Conservation (phyloP, 768 basidiomycete species). For the Harrya chromipes region DNA sequence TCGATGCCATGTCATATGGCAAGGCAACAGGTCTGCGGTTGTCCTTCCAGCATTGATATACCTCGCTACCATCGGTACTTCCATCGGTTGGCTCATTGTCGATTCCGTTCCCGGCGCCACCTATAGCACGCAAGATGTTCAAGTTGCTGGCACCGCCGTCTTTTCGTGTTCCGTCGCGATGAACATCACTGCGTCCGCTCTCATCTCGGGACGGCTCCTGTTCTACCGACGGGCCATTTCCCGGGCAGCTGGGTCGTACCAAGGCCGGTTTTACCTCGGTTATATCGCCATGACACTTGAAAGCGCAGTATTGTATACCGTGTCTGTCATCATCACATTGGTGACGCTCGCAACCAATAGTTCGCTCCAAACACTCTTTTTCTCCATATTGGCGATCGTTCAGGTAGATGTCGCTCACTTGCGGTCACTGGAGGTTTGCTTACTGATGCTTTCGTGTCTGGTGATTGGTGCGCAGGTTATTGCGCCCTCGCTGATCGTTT, state of each 20-base stretch:
- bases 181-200: conserved; percentile 15
- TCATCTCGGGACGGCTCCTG: conserved; percentile 18
- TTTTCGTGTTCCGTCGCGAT: conserved; percentile 15
- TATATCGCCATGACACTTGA: conserved; percentile 29
- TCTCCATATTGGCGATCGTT: conserved; percentile 18
- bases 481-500: conserved; percentile 19
- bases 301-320: conserved; percentile 19
- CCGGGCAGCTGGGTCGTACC: conserved; percentile 6
- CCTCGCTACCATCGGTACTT: conserved; percentile 13
- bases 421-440: conserved; percentile 25
- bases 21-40: not conserved
- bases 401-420: conserved; percentile 17
- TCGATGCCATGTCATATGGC: conserved; percentile 24
- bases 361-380: conserved; percentile 22
- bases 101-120: conserved; percentile 11
- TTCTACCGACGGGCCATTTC: conserved; percentile 16
- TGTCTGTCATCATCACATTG: conserved; percentile 9
- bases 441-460: not conserved
- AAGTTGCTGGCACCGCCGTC: conserved; percentile 11
- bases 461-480: not conserved
- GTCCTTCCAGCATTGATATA: conserved; percentile 9
- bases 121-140: conserved; percentile 15
- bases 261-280: conserved; percentile 18
- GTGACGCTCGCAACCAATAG: conserved; percentile 17
- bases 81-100: conserved; percentile 17